Conservation (phyloP, 495 filamentous ascomycete genomes). For the Hamigera avellanea region DNA sequence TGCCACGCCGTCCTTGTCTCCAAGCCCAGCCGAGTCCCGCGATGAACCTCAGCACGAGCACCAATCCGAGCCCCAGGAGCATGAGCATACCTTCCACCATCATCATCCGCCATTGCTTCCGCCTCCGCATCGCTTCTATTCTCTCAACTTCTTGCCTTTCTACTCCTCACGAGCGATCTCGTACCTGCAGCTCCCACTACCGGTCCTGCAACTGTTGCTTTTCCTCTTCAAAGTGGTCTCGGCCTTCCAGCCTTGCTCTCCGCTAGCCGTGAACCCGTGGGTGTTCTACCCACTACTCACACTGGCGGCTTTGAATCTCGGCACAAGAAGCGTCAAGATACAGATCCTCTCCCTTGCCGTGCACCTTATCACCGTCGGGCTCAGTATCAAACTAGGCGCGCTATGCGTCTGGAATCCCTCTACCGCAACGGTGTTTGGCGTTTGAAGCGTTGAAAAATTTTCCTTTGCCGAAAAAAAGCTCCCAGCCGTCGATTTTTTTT, state of each 20-base stretch:
- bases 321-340: conserved; percentile 11
- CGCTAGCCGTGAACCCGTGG: conserved; percentile 45
- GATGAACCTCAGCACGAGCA: conserved; percentile 18
- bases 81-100: conserved; percentile 6
- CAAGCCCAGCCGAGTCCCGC: conserved; percentile 6
- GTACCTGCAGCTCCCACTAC: conserved; percentile 13
- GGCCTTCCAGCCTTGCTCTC: conserved; percentile 46
- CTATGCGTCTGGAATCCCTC: conserved; percentile 23
- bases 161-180: conserved; percentile 2
- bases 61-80: conserved; percentile 10
- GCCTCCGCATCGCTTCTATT: conserved; percentile 26
- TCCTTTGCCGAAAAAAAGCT: too few species aligned
- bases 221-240: conserved; percentile 47
- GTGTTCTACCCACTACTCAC: conserved; percentile 49
- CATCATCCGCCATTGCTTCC: conserved; percentile 44
- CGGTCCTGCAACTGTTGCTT: conserved; percentile 25
- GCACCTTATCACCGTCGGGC: conserved; percentile 21
- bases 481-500: too few species aligned
- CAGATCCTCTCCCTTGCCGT: conserved; percentile 16
- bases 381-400: conserved; percentile 19
- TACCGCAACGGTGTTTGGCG: background rate
- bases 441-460: background rate
- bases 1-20: conserved; percentile 14
- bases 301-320: conserved; percentile 44
- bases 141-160: conserved; percentile 15